Evolutionary conservation across 495 filamentous ascomycete genomes (phyloP).

Genomic region (Neurospora sp.): DNA sequence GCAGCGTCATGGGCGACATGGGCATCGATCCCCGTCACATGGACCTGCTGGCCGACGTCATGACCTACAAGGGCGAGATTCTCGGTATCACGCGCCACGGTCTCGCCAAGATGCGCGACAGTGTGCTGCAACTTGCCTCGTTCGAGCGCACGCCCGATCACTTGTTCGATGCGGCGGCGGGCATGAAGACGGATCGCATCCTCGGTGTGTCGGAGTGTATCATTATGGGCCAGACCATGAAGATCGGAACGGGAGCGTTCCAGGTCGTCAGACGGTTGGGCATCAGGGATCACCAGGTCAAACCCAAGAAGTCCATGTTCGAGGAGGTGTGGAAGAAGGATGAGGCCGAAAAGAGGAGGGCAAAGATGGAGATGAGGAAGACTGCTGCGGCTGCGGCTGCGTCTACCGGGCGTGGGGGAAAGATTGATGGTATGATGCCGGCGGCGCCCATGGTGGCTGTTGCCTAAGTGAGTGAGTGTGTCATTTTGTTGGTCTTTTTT

Average conservation of each 20-base stretch:
- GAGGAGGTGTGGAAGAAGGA: constrained; percentile 60
- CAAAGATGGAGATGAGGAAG: constrained; percentile 11
- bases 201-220: constrained; percentile 95
- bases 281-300: constrained; percentile 54
- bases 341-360: constrained; percentile 25
- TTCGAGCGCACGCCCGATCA: constrained; percentile 99
- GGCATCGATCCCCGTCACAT: constrained; percentile 97
- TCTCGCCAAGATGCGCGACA: constrained; percentile 92
- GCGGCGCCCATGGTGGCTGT: background rate
- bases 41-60: constrained; percentile 96
- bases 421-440: background rate
- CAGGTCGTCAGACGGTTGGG: constrained; percentile 70
- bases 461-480: background rate
- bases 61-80: constrained; percentile 98
- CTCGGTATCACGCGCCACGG: constrained; percentile 97
- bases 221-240: constrained; percentile 93
- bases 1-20: constrained; percentile 79
- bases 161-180: constrained; percentile 86
- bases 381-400: constrained; percentile 4
- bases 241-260: constrained; percentile 84
- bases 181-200: constrained; percentile 78
- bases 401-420: constrained; percentile 1
- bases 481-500: background rate
- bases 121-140: constrained; percentile 84
- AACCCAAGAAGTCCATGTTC: constrained; percentile 56